A percentile compares a stretch with the other conserved stretches of the same genome.
Evolutionary conservation across 2,329 filamentous ascomycete genomes (phyloP).

Genomic region (Colletotrichum sp.): DNA sequence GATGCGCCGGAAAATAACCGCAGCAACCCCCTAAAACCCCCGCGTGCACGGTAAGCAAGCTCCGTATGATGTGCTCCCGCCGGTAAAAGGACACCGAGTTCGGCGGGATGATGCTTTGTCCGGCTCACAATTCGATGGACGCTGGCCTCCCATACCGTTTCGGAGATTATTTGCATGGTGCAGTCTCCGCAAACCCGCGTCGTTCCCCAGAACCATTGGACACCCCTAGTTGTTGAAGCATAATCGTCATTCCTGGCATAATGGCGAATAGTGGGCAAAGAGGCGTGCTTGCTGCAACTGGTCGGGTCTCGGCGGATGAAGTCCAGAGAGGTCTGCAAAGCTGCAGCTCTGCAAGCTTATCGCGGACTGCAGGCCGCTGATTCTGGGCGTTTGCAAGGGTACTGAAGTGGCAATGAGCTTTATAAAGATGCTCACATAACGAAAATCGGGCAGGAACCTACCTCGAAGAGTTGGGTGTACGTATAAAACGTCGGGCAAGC

Average conservation of each 20-base stretch:
- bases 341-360: background rate
- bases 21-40: background rate
- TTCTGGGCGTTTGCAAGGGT: background rate
- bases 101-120: background rate
- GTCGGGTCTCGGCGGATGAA: background rate
- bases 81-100: background rate
- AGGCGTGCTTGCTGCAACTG: background rate
- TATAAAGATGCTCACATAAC: background rate
- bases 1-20: background rate
- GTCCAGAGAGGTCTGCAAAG: background rate
- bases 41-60: background rate
- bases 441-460: background rate
- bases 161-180: background rate
- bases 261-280: conserved; percentile 15
- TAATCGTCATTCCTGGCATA: conserved; percentile 13
- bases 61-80: background rate
- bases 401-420: background rate
- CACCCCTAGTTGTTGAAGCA: background rate
- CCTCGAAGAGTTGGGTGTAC: background rate
- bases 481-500: conserved; percentile 3
- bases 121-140: background rate
- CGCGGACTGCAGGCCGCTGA: background rate
- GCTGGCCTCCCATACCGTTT: background rate
- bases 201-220: background rate
- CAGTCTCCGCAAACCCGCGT: conserved; percentile 1